Evolutionary conservation across 2,329 filamentous ascomycete species (phyloP).

Genomic region (Didymella glomerata): DNA sequence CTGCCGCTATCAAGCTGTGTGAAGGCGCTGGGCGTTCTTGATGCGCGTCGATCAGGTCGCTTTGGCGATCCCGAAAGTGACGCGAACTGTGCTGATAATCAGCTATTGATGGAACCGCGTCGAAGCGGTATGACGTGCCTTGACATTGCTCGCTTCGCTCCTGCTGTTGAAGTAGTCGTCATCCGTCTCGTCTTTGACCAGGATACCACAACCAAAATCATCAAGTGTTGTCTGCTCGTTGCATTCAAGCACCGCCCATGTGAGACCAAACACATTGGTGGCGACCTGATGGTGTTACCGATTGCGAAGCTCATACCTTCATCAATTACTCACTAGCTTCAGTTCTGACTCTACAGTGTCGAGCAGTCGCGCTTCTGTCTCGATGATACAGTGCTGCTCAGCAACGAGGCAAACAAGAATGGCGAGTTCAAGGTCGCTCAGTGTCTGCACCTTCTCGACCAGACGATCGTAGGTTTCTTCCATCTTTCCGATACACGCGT

Average conservation of each 20-base stretch:
- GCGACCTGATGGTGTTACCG: slow-evolving; percentile 63
- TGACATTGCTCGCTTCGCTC: slow-evolving; percentile 5
- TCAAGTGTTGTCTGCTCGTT: slow-evolving; percentile 77
- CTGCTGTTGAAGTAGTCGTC: slow-evolving; percentile 37
- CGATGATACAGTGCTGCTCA: slow-evolving; percentile 87
- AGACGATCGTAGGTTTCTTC: slow-evolving; percentile 35
- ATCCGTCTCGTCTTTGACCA: slow-evolving; percentile 54
- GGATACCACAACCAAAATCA: slow-evolving; percentile 77
- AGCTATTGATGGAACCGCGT: slow-evolving; percentile 6
- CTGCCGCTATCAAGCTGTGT: slow-evolving; percentile 58
- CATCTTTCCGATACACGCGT: slow-evolving; percentile 4
- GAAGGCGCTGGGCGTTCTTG: slow-evolving; percentile 45
- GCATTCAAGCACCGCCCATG: slow-evolving; percentile 75
- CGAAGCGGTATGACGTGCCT: neutral
- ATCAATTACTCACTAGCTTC: slow-evolving; percentile 64
- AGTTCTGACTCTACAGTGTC: slow-evolving; percentile 78
- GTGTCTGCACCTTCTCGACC: slow-evolving; percentile 73
- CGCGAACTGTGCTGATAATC: slow-evolving; percentile 25
- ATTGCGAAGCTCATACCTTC: neutral
- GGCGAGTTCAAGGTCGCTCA: slow-evolving; percentile 90
- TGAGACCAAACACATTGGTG: slow-evolving; percentile 75
- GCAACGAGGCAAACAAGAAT: slow-evolving; percentile 81
- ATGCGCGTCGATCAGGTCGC: slow-evolving; percentile 34
- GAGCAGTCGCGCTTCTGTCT: slow-evolving; percentile 69
- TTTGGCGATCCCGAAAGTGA: slow-evolving; percentile 30